Percentiles rank a stretch among this genome's conserved stretches.
Evolutionary conservation across 2,329 filamentous ascomycete species (phyloP).

Genomic region (Aspergillus novoparasiticus): DNA sequence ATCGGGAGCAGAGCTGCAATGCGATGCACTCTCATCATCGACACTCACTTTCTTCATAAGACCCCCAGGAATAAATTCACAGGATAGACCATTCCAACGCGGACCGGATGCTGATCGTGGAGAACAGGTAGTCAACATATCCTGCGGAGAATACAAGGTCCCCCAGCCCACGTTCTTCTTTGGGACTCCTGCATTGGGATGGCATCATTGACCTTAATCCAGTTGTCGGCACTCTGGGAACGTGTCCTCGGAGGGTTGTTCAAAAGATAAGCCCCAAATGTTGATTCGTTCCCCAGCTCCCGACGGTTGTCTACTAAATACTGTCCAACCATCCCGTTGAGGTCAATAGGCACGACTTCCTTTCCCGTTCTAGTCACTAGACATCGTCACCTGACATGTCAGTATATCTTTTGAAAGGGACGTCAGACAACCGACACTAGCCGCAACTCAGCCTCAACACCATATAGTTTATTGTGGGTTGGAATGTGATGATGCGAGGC

Average conservation of each 20-base stretch:
- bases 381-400: background rate
- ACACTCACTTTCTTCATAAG: slow-evolving; percentile 1
- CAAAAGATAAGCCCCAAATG: slow-evolving; percentile 1
- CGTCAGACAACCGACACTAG: background rate
- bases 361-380: background rate
- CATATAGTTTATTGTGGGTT: background rate
- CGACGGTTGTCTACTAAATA: background rate
- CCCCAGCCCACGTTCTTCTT: slow-evolving; percentile 3
- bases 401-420: background rate
- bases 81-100: background rate
- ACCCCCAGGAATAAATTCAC: background rate
- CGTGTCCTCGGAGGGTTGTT: slow-evolving; percentile 4
- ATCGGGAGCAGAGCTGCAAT: background rate
- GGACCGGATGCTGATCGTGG: background rate
- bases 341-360: background rate
- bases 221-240: background rate
- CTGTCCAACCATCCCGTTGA: background rate
- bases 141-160: background rate
- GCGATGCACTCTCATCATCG: background rate
- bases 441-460: slow-evolving; percentile 1
- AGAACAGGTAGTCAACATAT: background rate
- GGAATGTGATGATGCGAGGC: background rate
- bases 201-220: background rate
- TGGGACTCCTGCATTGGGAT: background rate
- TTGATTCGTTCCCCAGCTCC: background rate